A percentile compares a stretch with the other conserved stretches of the same genome.
Conservation (phyloP, 192 early-diverging fungal genomes). For the Entophlyctis luteolus region DNA sequence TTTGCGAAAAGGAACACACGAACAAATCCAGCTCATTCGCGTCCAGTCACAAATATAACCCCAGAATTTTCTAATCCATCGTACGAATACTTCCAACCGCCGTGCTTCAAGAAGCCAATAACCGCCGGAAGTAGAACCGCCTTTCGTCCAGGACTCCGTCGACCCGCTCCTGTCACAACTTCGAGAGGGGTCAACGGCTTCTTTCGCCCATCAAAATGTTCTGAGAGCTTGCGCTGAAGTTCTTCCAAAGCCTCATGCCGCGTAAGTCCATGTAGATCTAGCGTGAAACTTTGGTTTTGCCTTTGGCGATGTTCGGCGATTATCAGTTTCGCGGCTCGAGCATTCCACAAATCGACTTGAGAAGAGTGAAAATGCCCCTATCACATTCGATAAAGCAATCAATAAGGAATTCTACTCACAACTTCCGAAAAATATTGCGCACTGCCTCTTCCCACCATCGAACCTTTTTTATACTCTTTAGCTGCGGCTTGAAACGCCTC, state of each 20-base stretch:
- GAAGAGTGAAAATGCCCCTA: conserved; percentile 16
- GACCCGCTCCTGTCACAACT: conserved; percentile 20
- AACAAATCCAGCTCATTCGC: no score
- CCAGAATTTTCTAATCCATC: conserved; percentile 2
- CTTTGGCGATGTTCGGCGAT: background rate
- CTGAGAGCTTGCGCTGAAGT: background rate
- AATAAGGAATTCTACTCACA: background rate
- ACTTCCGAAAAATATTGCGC: conserved; percentile 26
- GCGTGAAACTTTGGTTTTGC: background rate
- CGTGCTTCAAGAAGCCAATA: background rate
- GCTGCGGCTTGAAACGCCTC: conserved; percentile 22
- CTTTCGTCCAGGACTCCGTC: background rate
- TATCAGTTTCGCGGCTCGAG: conserved; percentile 8
- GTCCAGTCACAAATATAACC: conserved; percentile 3
- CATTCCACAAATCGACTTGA: conserved; percentile 12
- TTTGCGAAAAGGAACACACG: no score
- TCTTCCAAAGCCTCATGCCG: background rate
- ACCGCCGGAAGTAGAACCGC: conserved; percentile 20
- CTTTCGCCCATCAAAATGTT: background rate
- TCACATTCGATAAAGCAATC: background rate
- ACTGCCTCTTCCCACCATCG: conserved; percentile 10
- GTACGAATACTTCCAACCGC: conserved; percentile 17
- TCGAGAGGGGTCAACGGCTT: background rate
- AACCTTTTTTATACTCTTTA: conserved; percentile 12
- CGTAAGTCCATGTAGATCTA: conserved; percentile 26